phyloP scores from a whole-genome alignment of 208 protist genomes.

The Leishmania amazonensis region DNA sequence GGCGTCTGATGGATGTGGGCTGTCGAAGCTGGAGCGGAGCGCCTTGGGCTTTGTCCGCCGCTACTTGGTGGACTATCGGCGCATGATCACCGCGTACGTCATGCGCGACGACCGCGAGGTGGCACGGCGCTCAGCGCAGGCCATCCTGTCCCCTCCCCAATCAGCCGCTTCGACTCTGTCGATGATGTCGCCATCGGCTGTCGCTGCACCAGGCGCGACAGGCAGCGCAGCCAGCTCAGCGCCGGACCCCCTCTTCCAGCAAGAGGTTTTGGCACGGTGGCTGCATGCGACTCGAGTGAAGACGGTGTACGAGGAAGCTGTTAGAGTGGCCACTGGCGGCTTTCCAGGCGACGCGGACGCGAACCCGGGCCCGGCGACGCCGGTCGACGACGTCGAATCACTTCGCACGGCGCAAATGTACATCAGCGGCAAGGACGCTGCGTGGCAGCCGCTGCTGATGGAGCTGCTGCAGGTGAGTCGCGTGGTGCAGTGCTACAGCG shows the following conservation, averaged over 20 bases:
- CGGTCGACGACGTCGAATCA: slow-evolving; percentile 46
- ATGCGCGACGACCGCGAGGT: slow-evolving; percentile 61
- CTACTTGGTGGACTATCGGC: slow-evolving; percentile 40
- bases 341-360: neutral
- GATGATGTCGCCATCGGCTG: neutral
- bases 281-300: slow-evolving; percentile 16
- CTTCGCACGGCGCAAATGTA: slow-evolving; percentile 49
- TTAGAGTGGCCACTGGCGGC: neutral
- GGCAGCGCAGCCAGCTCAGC: neutral
- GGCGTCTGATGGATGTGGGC: neutral
- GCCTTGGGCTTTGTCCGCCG: slow-evolving; percentile 48
- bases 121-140: slow-evolving; percentile 56
- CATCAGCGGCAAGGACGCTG: slow-evolving; percentile 73
- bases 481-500: slow-evolving; percentile 76
- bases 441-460: slow-evolving; percentile 73
- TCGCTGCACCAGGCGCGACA: neutral
- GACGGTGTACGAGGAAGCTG: slow-evolving; percentile 17
- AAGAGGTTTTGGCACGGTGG: slow-evolving; percentile 1
- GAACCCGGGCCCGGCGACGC: neutral
- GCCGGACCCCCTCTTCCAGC: slow-evolving; percentile 18
- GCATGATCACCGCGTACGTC: slow-evolving; percentile 56
- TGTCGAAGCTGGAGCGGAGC: slow-evolving; percentile 42
- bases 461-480: slow-evolving; percentile 61
- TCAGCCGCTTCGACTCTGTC: neutral
- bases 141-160: slow-evolving; percentile 28